Evolutionary conservation across 2,329 filamentous ascomycete genomes (phyloP), one percentile per base, ranked within the genome.

Genomic region (Neofusicoccum sp.): DNA sequence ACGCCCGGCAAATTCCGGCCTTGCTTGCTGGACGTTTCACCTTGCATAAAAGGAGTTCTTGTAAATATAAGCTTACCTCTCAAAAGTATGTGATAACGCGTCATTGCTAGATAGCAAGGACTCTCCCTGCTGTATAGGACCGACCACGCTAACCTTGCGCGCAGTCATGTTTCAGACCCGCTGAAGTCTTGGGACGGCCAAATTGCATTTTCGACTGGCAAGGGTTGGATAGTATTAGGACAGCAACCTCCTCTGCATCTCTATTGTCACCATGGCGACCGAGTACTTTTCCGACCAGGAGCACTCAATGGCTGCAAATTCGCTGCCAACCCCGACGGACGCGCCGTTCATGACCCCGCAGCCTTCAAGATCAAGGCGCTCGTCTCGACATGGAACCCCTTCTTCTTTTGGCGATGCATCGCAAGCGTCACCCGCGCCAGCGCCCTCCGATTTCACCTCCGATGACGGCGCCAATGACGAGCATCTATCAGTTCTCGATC

Each of bases 401-500:
- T 56, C 51, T 12, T 56, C 59, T n/a, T 3, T 26, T 7, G 49
- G 90, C 33, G 86, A 90, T 41, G 84, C 85, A 1, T 56, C 51
- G 14, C 81, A 85, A 36, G 82, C 84, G 1, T 89, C 89, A 1
- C 86, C 88, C 34, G 79, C 80, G 28, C 80, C 80, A 24, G 74
- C 83, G 30, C 78, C 79, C 16, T 75, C 80, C 24, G 85, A 67
- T 79, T 66, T 64, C 28, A 62, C 64, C 33, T 62, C 64, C 1
- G 67, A 81, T 61, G 87, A 91, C 70, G 75, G 85, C 26, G 77
- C 79, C 24, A 83, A 78, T 59, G 86, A 93, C 65, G 89, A 93
- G 64, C 85, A 79, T 45, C 86, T 92, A 34, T 86, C 85, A 2
- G 86, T 91, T 24, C 80, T 97, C 31, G 95, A 99, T 70, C 92